phyloP scores from a whole-genome alignment of 1,284 basidiomycete species.

The Fomes fomentarius region DNA sequence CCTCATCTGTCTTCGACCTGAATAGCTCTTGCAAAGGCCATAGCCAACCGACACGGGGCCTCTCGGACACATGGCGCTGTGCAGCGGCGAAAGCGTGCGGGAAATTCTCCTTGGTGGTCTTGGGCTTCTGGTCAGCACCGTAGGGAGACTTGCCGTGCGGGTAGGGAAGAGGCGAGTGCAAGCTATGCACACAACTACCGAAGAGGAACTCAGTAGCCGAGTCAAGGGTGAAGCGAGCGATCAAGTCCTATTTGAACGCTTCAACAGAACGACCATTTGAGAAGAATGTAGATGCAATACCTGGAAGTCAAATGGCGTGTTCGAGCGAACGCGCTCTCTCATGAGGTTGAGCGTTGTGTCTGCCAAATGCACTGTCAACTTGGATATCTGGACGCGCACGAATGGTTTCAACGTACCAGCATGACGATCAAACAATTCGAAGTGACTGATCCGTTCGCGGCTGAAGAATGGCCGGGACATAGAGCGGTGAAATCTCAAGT shows the following conservation, averaged over 20 bases:
- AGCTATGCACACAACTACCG: constrained; percentile 60
- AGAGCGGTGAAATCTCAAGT: constrained; percentile 42
- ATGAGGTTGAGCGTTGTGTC: constrained; percentile 38
- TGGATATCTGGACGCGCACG: not conserved
- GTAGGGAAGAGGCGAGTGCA: constrained; percentile 55
- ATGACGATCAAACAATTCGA: constrained; percentile 49
- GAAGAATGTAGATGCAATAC: constrained; percentile 31
- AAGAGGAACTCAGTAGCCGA: constrained; percentile 74
- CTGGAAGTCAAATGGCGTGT: constrained; percentile 47
- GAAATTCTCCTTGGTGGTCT: constrained; percentile 43
- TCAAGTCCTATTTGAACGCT: constrained; percentile 54
- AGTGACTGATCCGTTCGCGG: constrained; percentile 42
- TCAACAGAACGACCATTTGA: too few species aligned
- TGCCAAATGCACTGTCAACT: not conserved
- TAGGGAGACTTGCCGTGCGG: constrained; percentile 38
- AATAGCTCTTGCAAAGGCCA: constrained; percentile 75
- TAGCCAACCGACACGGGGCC: constrained; percentile 55
- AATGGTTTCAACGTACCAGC: constrained; percentile 28
- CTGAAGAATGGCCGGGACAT: constrained; percentile 43
- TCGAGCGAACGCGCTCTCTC: constrained; percentile 36
- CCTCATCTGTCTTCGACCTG: constrained; percentile 54
- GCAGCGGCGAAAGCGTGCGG: constrained; percentile 62
- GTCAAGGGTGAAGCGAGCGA: constrained; percentile 70
- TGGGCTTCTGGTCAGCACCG: not conserved
- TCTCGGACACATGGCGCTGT: constrained; percentile 56